phyloP scores from a whole-genome alignment of 352 stramenopile species.

The Discostella stelligera region DNA sequence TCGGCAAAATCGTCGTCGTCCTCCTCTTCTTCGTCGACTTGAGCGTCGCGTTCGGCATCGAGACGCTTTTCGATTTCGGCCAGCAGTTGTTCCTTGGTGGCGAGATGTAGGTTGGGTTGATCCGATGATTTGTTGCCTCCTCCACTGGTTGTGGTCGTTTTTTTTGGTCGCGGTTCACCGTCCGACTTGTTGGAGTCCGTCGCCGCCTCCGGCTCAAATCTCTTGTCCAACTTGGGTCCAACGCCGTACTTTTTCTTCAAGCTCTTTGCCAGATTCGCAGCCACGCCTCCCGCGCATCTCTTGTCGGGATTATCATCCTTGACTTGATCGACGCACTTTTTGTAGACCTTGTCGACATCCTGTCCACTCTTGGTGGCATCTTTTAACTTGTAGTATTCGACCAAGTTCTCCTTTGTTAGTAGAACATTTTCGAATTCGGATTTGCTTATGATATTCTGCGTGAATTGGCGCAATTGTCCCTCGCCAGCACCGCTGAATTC shows the following conservation, averaged over 20 bases:
- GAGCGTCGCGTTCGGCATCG: slow-evolving; percentile 68
- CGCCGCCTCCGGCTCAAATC: slow-evolving; percentile 53
- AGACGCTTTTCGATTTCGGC: slow-evolving; percentile 77
- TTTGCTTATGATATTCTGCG: slow-evolving; percentile 61
- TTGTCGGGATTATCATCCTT: slow-evolving; percentile 47
- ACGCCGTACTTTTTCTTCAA: slow-evolving; percentile 84
- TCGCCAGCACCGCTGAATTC: slow-evolving; percentile 82
- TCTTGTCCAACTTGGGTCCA: slow-evolving; percentile 50
- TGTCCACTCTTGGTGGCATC: slow-evolving; percentile 65
- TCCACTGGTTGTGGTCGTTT: background rate
- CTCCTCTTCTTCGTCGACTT: slow-evolving; percentile 50
- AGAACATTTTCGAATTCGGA: slow-evolving; percentile 76
- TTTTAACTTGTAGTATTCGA: slow-evolving; percentile 73
- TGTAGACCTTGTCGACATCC: slow-evolving; percentile 75
- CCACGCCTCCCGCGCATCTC: slow-evolving; percentile 63
- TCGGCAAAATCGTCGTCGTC: slow-evolving; percentile 79
- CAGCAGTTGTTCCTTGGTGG: slow-evolving; percentile 76
- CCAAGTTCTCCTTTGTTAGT: slow-evolving; percentile 60
- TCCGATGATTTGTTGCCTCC: slow-evolving; percentile 21
- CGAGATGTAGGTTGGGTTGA: slow-evolving; percentile 72
- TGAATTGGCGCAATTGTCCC: slow-evolving; percentile 74
- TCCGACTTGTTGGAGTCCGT: slow-evolving; percentile 16
- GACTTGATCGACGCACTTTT: slow-evolving; percentile 71
- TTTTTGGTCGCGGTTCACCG: slow-evolving; percentile 13
- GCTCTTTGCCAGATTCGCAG: slow-evolving; percentile 75